These are phyloP conservation scores for Glarea lozoyensis DNA, from an alignment of 495 filamentous ascomycete species.

Conservation along the genomic window DNA sequence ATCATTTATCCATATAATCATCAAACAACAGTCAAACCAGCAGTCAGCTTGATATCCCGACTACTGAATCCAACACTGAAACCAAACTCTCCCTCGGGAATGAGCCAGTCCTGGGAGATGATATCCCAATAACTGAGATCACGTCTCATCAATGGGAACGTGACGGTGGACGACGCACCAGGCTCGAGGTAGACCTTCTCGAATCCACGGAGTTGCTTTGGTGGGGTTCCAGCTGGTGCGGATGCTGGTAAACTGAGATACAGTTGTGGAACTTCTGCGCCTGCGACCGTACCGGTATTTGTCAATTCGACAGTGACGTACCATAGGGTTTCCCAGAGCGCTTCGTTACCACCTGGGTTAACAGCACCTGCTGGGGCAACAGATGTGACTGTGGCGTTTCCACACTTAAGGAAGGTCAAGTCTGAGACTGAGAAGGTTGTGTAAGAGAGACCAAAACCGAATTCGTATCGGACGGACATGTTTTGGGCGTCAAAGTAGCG, in stretches of 20 bases:
- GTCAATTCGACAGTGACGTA: conserved; percentile 67
- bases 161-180: conserved; percentile 34
- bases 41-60: conserved; percentile 5
- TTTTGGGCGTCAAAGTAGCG: conserved; percentile 59
- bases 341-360: conserved; percentile 63
- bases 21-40: background rate
- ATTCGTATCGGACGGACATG: conserved; percentile 71
- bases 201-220: conserved; percentile 57
- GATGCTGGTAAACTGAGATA: conserved; percentile 54
- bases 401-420: conserved; percentile 39
- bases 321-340: conserved; percentile 58
- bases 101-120: conserved; percentile 71
- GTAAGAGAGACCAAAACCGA: conserved; percentile 73
- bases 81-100: conserved; percentile 58
- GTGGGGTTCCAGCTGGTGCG: conserved; percentile 35
- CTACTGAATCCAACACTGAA: conserved; percentile 45
- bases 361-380: conserved; percentile 59
- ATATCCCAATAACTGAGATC: too few species aligned
- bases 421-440: conserved; percentile 47
- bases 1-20: too few species aligned
- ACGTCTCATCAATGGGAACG: conserved; percentile 46
- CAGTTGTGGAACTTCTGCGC: conserved; percentile 77
- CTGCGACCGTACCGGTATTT: conserved; percentile 66
- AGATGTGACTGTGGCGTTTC: conserved; percentile 57
- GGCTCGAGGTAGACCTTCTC: conserved; percentile 48